Conservation (phyloP, 78 protist species). For the Dictyostelium firmibasis region DNA sequence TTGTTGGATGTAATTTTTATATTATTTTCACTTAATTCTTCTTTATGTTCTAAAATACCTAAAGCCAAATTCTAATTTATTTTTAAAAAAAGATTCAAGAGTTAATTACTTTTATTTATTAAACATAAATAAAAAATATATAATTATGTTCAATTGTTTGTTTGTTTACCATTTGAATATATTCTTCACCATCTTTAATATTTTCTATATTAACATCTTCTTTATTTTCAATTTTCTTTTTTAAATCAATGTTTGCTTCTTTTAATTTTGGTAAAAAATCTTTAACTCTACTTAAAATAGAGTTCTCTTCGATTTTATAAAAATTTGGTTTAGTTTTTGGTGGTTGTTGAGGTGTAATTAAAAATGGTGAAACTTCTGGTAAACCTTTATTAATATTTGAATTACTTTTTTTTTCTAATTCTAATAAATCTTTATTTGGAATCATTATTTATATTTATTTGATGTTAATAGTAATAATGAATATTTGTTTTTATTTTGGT, state of each 20-base stretch:
- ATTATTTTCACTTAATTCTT: constrained; percentile 29
- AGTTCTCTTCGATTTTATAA: not conserved
- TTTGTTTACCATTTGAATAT: constrained; percentile 41
- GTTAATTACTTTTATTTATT: too few species aligned
- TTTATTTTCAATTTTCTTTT: constrained; percentile 44
- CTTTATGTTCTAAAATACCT: constrained; percentile 68
- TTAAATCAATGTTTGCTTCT: constrained; percentile 38
- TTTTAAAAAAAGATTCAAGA: too few species aligned
- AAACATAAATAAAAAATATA: too few species aligned
- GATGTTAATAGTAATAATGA: too few species aligned
- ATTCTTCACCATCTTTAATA: constrained; percentile 64
- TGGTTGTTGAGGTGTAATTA: not conserved
- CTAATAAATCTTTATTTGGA: constrained; percentile 44
- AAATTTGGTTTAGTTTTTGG: not conserved
- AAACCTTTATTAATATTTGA: not conserved
- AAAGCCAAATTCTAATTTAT: constrained; percentile 43
- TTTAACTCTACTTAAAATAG: constrained; percentile 19
- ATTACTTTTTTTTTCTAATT: not conserved
- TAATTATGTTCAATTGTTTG: too few species aligned
- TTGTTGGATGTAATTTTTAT: not conserved
- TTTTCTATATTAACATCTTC: constrained; percentile 73
- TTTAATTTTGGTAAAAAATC: constrained; percentile 70
- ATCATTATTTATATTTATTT: not conserved
- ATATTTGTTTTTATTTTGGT: not conserved
- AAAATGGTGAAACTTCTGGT: not conserved